Conservation (phyloP, 495 filamentous ascomycete genomes). For the Bombardia bombarda region DNA sequence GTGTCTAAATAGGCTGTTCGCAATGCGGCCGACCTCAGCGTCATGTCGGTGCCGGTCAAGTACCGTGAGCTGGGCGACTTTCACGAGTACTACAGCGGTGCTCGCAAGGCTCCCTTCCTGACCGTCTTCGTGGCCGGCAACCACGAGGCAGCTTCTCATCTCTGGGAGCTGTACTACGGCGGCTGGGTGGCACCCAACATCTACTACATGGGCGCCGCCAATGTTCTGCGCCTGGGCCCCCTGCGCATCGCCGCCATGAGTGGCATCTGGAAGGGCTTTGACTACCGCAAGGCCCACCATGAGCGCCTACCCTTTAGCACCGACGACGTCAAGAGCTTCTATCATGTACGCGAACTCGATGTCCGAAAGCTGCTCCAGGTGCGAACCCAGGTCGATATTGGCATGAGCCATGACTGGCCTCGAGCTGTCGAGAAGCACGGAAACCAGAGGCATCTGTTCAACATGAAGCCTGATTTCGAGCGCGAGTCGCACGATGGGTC, state of each 20-base stretch:
- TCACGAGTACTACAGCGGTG: slow-evolving; percentile 82
- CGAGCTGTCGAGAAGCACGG: slow-evolving; percentile 68
- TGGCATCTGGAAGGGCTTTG: slow-evolving; percentile 85
- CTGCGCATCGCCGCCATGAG: slow-evolving; percentile 84
- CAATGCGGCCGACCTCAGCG: slow-evolving; percentile 76
- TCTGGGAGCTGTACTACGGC: slow-evolving; percentile 89
- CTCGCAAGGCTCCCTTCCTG: slow-evolving; percentile 67
- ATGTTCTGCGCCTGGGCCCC: slow-evolving; percentile 71
- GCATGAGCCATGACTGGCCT: slow-evolving; percentile 95
- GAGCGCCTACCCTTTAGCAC: slow-evolving; percentile 80
- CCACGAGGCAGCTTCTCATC: slow-evolving; percentile 81
- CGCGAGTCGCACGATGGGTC: slow-evolving; percentile 63
- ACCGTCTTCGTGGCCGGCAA: slow-evolving; percentile 93
- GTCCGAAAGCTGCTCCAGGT: slow-evolving; percentile 82
- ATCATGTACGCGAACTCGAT: slow-evolving; percentile 87
- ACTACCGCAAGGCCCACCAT: slow-evolving; percentile 72
- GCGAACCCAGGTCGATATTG: slow-evolving; percentile 75
- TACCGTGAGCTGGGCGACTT: slow-evolving; percentile 84
- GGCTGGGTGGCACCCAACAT: slow-evolving; percentile 97
- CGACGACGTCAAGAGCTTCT: slow-evolving; percentile 67
- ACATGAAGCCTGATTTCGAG: slow-evolving; percentile 62
- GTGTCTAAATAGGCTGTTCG: slow-evolving; percentile 57
- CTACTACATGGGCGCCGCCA: slow-evolving; percentile 90
- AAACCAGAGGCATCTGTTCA: slow-evolving; percentile 53
- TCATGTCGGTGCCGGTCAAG: slow-evolving; percentile 78